Conservation (phyloP, 805 yeast species). For the Soucietia sequanensis region DNA sequence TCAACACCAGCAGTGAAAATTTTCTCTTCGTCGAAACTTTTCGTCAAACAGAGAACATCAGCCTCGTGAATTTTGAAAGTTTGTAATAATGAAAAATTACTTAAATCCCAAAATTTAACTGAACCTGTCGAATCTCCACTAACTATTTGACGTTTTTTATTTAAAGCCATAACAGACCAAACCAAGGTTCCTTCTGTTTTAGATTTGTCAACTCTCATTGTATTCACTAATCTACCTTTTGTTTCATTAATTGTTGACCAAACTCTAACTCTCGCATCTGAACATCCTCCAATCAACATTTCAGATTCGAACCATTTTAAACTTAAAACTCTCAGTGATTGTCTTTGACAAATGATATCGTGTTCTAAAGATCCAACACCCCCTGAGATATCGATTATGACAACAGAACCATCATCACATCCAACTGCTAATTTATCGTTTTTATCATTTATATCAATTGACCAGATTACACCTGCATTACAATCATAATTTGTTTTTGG, state of each 20-base stretch:
- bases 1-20: conserved; percentile 93
- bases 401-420: conserved; percentile 93
- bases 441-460: conserved; percentile 62
- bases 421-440: conserved; percentile 78
- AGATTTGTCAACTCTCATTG: conserved; percentile 90
- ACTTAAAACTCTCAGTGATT: conserved; percentile 76
- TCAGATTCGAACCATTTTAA: conserved; percentile 72
- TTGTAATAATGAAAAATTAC: conserved; percentile 73
- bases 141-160: conserved; percentile 69
- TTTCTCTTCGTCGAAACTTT: conserved; percentile 57
- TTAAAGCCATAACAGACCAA: conserved; percentile 77
- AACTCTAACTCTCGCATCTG: conserved; percentile 86
- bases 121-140: conserved; percentile 96
- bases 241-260: conserved; percentile 57
- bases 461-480: conserved; percentile 94
- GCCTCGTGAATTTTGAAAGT: conserved; percentile 85
- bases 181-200: conserved; percentile 84
- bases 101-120: conserved; percentile 88
- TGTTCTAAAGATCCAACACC: conserved; percentile 84
- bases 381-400: conserved; percentile 77
- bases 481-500: conserved; percentile 80
- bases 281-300: conserved; percentile 85
- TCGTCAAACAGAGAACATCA: conserved; percentile 74
- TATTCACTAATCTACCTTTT: conserved; percentile 69
- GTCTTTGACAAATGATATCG: conserved; percentile 73